Conservation (phyloP, 2,329 filamentous ascomycete species). For the Sporothrix pallida region DNA sequence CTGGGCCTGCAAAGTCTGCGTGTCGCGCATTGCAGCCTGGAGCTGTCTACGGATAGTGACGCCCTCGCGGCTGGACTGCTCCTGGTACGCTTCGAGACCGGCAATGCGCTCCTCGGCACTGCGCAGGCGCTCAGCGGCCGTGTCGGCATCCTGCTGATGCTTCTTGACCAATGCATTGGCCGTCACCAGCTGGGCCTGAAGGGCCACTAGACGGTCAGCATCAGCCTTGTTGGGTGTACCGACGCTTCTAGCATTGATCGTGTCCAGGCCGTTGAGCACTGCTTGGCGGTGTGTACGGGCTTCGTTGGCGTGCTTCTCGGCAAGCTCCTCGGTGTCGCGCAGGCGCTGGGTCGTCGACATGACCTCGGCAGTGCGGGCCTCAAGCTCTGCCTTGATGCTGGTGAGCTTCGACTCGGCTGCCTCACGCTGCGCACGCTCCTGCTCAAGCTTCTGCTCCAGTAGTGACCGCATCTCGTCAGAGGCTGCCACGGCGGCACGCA, state of each 20-base stretch:
- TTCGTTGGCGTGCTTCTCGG: constrained; percentile 85
- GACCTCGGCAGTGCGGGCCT: constrained; percentile 77
- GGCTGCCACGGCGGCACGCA: constrained; percentile 78
- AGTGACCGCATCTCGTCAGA: constrained; percentile 77
- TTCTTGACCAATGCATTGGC: constrained; percentile 83
- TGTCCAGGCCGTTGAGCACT: constrained; percentile 81
- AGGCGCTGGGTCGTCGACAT: constrained; percentile 75
- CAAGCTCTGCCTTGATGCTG: constrained; percentile 81
- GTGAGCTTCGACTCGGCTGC: constrained; percentile 76
- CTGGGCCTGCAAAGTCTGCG: constrained; percentile 77
- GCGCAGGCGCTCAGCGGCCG: constrained; percentile 84
- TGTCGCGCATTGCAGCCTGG: constrained; percentile 81
- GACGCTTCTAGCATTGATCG: constrained; percentile 62
- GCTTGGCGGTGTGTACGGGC: constrained; percentile 83
- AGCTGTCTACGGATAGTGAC: constrained; percentile 88
- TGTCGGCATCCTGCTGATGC: constrained; percentile 87
- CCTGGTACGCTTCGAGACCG: constrained; percentile 94
- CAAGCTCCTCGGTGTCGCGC: constrained; percentile 84
- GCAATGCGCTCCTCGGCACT: constrained; percentile 96
- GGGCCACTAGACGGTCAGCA: constrained; percentile 70
- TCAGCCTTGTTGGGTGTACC: constrained; percentile 53
- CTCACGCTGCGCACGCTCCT: constrained; percentile 79
- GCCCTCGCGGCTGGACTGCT: constrained; percentile 93
- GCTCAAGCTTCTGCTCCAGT: constrained; percentile 80
- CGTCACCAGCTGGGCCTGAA: constrained; percentile 79